Evolutionary conservation across 2,329 filamentous ascomycete species (phyloP).

Genomic region (Coniochaeta ligniaria): DNA sequence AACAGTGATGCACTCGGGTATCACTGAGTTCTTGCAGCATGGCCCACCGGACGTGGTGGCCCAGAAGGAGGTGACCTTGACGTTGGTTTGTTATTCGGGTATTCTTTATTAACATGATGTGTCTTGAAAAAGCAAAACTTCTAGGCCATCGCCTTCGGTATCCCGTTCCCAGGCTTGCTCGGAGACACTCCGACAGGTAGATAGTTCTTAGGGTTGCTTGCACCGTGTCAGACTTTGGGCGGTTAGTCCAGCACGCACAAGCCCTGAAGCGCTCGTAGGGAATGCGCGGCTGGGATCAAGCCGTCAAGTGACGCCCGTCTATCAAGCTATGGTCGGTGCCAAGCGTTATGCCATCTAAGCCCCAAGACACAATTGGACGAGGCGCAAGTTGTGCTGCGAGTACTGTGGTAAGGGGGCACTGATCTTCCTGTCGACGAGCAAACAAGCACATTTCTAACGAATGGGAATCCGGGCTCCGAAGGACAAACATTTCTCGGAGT

Average conservation of each 20-base stretch:
- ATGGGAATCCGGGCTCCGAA: neutral
- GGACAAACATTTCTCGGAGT: neutral
- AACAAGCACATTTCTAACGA: neutral
- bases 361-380: neutral
- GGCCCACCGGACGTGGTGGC: neutral
- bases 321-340: neutral
- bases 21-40: neutral
- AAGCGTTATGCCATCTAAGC: neutral
- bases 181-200: neutral
- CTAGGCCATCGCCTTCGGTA: neutral
- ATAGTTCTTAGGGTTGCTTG: neutral
- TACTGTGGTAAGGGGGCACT: neutral
- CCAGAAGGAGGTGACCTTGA: neutral
- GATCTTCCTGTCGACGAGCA: neutral
- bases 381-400: neutral
- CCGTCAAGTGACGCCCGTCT: neutral
- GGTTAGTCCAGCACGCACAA: neutral
- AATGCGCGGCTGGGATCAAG: neutral
- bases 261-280: neutral
- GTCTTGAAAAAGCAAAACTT: neutral
- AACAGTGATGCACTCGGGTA: neutral
- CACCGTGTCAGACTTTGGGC: neutral
- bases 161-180: neutral
- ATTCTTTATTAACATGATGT: neutral
- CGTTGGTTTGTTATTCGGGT: neutral